Conservation (phyloP, 495 filamentous ascomycete genomes). For the Aspergillus panamensis region DNA sequence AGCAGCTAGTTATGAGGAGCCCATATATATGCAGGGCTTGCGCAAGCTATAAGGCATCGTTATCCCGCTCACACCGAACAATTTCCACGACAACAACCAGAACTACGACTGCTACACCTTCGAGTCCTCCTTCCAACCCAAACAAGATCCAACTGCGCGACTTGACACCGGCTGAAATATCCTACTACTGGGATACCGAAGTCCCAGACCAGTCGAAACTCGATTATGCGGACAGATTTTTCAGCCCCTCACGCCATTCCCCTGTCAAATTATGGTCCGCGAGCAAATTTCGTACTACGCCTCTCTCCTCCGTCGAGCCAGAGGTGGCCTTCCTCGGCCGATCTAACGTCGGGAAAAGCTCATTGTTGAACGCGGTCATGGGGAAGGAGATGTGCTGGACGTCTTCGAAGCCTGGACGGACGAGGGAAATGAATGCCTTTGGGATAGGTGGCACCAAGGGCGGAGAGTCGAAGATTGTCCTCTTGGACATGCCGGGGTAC, state of each 20-base stretch:
- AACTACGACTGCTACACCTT: conserved; percentile 6
- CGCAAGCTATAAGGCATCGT: not conserved
- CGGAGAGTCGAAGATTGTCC: conserved; percentile 52
- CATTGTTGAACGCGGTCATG: conserved; percentile 79
- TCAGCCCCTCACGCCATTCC: conserved; percentile 48
- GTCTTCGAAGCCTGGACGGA: conserved; percentile 70
- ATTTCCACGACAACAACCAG: conserved; percentile 11
- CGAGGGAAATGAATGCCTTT: conserved; percentile 80
- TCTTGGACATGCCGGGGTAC: conserved; percentile 95
- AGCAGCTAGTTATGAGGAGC: conserved; percentile 1
- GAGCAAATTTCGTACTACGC: conserved; percentile 65
- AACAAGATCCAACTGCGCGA: conserved; percentile 33
- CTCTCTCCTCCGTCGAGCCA: conserved; percentile 36
- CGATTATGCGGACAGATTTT: conserved; percentile 56
- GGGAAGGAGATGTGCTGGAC: conserved; percentile 57
- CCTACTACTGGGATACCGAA: conserved; percentile 56
- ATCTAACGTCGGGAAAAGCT: conserved; percentile 91
- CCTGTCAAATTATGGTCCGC: conserved; percentile 69
- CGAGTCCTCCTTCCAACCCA: conserved; percentile 14
- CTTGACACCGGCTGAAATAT: conserved; percentile 37
- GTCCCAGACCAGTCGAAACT: conserved; percentile 54
- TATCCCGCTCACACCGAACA: not conserved
- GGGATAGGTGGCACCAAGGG: conserved; percentile 60
- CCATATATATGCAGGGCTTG: conserved; percentile 4
- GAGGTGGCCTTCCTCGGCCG: conserved; percentile 76